These are phyloP conservation scores for Danielia reshetovae DNA, from an alignment of 805 yeast species.

Conservation along the genomic window DNA sequence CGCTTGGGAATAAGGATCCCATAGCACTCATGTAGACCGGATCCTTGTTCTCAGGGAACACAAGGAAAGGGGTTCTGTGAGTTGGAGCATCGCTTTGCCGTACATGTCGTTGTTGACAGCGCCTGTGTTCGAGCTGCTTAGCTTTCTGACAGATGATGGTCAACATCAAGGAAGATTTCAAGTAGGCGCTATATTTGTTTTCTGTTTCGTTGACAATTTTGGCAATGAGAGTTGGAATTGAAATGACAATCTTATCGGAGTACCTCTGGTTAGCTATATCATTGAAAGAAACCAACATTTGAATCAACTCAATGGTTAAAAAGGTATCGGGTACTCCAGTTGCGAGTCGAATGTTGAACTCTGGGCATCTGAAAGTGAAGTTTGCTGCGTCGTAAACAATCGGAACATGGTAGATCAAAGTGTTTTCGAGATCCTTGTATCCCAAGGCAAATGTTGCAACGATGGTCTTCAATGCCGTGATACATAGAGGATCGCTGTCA, in stretches of 20 bases:
- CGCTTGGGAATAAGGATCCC: constrained; percentile 55
- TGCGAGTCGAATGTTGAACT: constrained; percentile 38
- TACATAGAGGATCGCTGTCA: constrained; percentile 45
- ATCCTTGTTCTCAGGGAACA: constrained; percentile 49
- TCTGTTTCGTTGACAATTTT: constrained; percentile 21
- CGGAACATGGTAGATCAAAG: constrained; percentile 54
- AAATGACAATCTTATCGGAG: constrained; percentile 48
- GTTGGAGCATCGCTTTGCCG: constrained; percentile 75
- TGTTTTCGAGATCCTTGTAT: constrained; percentile 71
- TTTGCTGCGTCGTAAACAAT: constrained; percentile 66
- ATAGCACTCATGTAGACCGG: constrained; percentile 43
- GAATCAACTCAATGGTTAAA: constrained; percentile 16
- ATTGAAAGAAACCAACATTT: constrained; percentile 43
- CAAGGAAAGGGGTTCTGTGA: constrained; percentile 71
- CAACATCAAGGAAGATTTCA: constrained; percentile 55
- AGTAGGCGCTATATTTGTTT: constrained; percentile 27
- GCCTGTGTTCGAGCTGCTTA: constrained; percentile 42
- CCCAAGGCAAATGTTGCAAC: constrained; percentile 55
- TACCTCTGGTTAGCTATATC: constrained; percentile 71
- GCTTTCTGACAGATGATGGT: constrained; percentile 58
- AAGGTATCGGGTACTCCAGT: constrained; percentile 21
- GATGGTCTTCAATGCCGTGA: constrained; percentile 41
- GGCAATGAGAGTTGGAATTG: constrained; percentile 45
- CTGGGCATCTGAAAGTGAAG: constrained; percentile 52
- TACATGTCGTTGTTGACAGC: constrained; percentile 62